Conservation (phyloP, 768 basidiomycete genomes). For the Rossbeevera mucosa region DNA sequence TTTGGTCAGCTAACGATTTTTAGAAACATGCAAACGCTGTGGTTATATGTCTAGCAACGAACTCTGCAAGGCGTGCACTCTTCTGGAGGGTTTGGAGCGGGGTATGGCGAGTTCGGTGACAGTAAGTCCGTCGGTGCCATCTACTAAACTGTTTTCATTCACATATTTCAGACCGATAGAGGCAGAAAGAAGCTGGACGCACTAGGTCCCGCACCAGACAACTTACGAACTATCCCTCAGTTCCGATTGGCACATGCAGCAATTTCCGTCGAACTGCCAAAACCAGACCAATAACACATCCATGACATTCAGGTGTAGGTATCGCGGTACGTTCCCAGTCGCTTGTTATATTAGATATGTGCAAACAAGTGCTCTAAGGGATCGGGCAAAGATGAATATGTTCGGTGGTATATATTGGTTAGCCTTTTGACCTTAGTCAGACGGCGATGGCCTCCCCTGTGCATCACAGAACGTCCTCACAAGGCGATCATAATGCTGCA, state of each 20-base stretch:
- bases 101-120: slow-evolving; percentile 65
- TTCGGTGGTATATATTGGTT: neutral
- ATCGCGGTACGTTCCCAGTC: neutral
- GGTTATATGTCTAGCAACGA: slow-evolving; percentile 96
- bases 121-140: slow-evolving; percentile 37
- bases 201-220: slow-evolving; percentile 56
- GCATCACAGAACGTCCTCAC: slow-evolving; percentile 36
- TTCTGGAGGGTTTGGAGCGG: slow-evolving; percentile 86
- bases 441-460: slow-evolving; percentile 25
- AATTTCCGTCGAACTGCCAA: slow-evolving; percentile 38
- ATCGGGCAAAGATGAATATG: neutral
- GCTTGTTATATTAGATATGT: slow-evolving; percentile 1
- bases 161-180: slow-evolving; percentile 55
- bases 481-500: slow-evolving; percentile 54
- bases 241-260: slow-evolving; percentile 46
- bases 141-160: neutral
- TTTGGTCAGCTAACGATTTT: neutral
- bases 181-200: slow-evolving; percentile 59
- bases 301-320: neutral
- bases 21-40: slow-evolving; percentile 88
- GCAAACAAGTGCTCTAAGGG: neutral
- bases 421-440: slow-evolving; percentile 8
- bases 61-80: slow-evolving; percentile 92
- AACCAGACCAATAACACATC: slow-evolving; percentile 4
- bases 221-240: slow-evolving; percentile 72